These are phyloP conservation scores for Drosera capensis DNA, from an alignment of 148 eudicot species.

Conservation along the genomic window DNA sequence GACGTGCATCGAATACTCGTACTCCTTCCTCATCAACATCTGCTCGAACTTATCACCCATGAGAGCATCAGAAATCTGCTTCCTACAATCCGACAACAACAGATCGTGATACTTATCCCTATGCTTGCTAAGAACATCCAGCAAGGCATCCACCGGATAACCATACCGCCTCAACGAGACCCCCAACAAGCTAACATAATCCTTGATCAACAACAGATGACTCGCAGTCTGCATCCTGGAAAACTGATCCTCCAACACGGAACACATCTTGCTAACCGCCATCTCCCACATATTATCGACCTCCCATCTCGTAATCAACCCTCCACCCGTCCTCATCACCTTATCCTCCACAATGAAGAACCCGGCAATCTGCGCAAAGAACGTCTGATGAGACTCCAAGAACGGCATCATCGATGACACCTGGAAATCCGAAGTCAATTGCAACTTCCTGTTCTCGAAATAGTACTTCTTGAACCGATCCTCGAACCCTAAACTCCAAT, in stretches of 20 bases:
- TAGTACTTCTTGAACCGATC: conserved; percentile 73
- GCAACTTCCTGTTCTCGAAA: conserved; percentile 82
- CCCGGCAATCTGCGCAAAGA: conserved; percentile 93
- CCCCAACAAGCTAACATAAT: conserved; percentile 88
- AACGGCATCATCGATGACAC: conserved; percentile 92
- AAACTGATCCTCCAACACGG: conserved; percentile 91
- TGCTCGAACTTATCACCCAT: conserved; percentile 82
- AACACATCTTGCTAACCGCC: conserved; percentile 91
- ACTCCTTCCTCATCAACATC: conserved; percentile 95
- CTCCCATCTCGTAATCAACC: conserved; percentile 83
- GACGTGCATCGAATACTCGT: conserved; percentile 94
- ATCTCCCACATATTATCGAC: conserved; percentile 95
- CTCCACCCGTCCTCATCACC: conserved; percentile 85
- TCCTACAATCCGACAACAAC: conserved; percentile 75
- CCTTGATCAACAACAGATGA: conserved; percentile 90
- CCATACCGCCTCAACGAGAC: conserved; percentile 80
- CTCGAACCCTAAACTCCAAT: conserved; percentile 63
- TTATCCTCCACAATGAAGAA: conserved; percentile 91
- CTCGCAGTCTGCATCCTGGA: conserved; percentile 96
- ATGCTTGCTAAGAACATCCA: conserved; percentile 90
- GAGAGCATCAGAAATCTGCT: conserved; percentile 70
- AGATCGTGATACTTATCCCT: conserved; percentile 95
- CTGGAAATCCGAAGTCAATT: conserved; percentile 91
- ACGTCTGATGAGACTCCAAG: conserved; percentile 88
- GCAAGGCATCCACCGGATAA: conserved; percentile 78